Base-by-base conservation (phyloP, 2,329 filamentous ascomycete genomes). In the Penicillium sp. region DNA sequence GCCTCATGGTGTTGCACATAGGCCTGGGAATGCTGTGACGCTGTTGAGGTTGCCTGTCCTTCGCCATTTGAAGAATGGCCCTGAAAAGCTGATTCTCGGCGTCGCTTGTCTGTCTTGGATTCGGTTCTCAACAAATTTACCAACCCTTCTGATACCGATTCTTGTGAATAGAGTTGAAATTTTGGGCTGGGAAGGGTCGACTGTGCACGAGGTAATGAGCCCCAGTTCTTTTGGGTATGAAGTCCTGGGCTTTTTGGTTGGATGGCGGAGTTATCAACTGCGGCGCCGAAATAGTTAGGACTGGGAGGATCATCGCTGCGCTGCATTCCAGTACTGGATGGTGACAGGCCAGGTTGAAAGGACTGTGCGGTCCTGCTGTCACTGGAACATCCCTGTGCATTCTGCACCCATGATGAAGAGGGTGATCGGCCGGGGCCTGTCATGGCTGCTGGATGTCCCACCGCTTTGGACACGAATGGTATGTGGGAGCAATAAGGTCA, bases 241-340 rank as follows among this genome's bases (percentile, higher is more conserved):
- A 76, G 75, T 4, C 77, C 79, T 20, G 71, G 69, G 51, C 70
- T 73, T 2, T 84, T 82, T 51, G 82, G 77, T 20, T 78, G 74
- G 51, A 87, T 82, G 45, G 70, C 74, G 16, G 80, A 66, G 48
- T 57, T 62, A 35, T 89, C 83, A 52, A 87, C 72, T 24, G 82
- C 74, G 49, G 94, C 80, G 46, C 86, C 87, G 65, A 95, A 95
- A 69, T 95, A 95, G 65, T 90, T 94, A 10, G 89, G 87, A 64
- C 87, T 91, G 20, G 77, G 66, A 16, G 48, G 49, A 20, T 65
- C 64, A 8, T 55, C 27, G 16, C 42, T 54, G 20, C 57, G 46
- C 5, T 50, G 54, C 32, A 56, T 48, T 34, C 49, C 56, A 22
- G 44, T 28, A 14, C 55, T 52, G n/a, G 57, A 49, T 6, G 63